Conservation (phyloP, 1,284 basidiomycete genomes). For the Pyrrhoderma noxium region DNA sequence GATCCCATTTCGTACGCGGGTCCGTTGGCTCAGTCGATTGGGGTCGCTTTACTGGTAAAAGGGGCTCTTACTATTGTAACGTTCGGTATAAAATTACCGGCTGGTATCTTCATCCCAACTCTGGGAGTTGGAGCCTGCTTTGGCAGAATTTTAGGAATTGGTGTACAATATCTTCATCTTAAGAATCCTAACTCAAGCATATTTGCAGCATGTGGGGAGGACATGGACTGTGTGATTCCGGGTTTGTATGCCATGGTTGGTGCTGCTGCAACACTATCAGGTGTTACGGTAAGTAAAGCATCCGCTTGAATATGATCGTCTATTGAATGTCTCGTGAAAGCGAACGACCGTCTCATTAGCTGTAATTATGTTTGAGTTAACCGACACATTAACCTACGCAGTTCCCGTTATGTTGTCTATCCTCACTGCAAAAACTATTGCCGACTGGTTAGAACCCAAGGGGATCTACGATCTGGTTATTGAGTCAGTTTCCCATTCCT, state of each 20-base stretch:
- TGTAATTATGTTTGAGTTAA: conserved; percentile 92
- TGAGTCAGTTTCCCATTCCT: conserved; percentile 41
- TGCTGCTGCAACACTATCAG: conserved; percentile 81
- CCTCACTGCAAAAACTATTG: conserved; percentile 88
- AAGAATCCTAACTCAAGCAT: conserved; percentile 54
- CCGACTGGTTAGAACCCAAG: conserved; percentile 88
- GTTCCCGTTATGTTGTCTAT: conserved; percentile 91
- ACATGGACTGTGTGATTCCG: conserved; percentile 69
- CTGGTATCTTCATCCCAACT: conserved; percentile 96
- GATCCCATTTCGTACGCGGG: conserved; percentile 60
- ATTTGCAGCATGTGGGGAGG: conserved; percentile 60
- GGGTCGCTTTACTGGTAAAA: conserved; percentile 76
- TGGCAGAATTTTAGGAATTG: conserved; percentile 82
- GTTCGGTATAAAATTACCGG: conserved; percentile 90
- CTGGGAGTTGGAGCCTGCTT: conserved; percentile 96
- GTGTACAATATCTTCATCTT: conserved; percentile 74
- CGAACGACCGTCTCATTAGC: conserved; percentile 88
- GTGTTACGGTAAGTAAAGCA: conserved; percentile 62
- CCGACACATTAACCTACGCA: conserved; percentile 89
- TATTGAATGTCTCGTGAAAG: conserved; percentile 28
- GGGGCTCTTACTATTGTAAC: conserved; percentile 82
- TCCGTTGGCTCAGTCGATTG: conserved; percentile 61
- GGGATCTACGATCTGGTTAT: conserved; percentile 96
- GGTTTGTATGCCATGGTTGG: conserved; percentile 92
- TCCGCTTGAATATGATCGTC: not conserved